These are phyloP conservation scores for Lathyrus aphaca DNA, from an alignment of 306 rosid species.

Conservation along the genomic window DNA sequence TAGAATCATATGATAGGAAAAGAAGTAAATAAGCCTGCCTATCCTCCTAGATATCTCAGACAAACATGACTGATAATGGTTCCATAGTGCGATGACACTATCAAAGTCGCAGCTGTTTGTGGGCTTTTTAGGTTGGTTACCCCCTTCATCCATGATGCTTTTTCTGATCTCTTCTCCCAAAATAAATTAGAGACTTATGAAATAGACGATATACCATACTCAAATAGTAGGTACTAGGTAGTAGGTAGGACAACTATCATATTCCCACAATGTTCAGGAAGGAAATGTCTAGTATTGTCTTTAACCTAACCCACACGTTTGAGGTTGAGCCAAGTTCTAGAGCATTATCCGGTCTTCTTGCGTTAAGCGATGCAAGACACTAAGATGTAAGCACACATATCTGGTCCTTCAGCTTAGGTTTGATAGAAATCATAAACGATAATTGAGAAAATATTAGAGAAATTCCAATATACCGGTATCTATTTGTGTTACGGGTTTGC, in stretches of 20 bases:
- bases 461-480: background rate
- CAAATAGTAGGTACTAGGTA: too few species aligned
- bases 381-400: too few species aligned
- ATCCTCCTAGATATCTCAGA: background rate
- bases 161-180: background rate
- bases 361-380: too few species aligned
- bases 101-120: background rate
- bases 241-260: constrained; percentile 11
- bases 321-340: background rate
- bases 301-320: background rate
- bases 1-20: background rate
- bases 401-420: background rate
- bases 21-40: background rate
- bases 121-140: background rate
- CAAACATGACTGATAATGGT: background rate
- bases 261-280: background rate
- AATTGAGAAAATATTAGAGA: background rate
- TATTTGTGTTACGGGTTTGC: background rate
- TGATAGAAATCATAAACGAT: background rate
- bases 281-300: background rate
- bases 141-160: background rate
- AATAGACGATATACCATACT: background rate
- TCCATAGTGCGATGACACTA: background rate
- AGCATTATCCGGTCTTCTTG: background rate
- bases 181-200: background rate